phyloP scores from a whole-genome alignment of 2,329 filamentous ascomycete species.

The Arthroderma uncinatum region DNA sequence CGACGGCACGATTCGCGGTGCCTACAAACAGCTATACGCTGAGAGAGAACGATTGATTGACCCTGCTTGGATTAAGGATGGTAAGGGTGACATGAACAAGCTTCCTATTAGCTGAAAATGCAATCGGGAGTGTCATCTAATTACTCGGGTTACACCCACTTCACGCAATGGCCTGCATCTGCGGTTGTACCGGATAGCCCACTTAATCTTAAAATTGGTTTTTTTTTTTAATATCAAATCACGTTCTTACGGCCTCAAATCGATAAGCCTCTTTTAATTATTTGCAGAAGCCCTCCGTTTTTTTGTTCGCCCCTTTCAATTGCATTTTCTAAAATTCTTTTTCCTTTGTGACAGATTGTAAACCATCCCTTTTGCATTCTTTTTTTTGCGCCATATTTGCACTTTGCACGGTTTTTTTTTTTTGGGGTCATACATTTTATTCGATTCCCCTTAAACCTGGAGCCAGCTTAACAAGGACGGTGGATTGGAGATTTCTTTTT shows the following conservation, averaged over 20 bases:
- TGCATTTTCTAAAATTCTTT: neutral
- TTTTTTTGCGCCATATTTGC: neutral
- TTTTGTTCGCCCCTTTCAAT: neutral
- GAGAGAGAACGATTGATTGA: slow-evolving; percentile 64
- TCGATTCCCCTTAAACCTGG: neutral
- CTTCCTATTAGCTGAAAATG: slow-evolving; percentile 45
- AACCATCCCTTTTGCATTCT: neutral
- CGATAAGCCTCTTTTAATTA: neutral
- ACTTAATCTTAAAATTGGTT: neutral
- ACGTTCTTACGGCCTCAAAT: neutral
- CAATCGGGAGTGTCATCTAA: neutral
- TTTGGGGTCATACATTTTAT: neutral
- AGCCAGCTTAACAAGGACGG: neutral
- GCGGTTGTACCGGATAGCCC: slow-evolving; percentile 1
- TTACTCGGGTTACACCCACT: neutral
- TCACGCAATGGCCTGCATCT: slow-evolving; percentile 2
- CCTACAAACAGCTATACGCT: slow-evolving; percentile 77
- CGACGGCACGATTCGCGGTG: slow-evolving; percentile 91
- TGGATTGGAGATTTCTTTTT: neutral
- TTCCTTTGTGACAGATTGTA: neutral
- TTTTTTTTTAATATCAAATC: neutral
- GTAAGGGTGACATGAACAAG: slow-evolving; percentile 58
- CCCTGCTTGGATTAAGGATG: slow-evolving; percentile 60
- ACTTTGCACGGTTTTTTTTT: neutral
- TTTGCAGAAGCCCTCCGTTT: neutral